Percentiles rank a stretch among this genome's conserved stretches.
phyloP scores from a whole-genome alignment of 2,329 filamentous ascomycete genomes.

The Microdochium paspali region DNA sequence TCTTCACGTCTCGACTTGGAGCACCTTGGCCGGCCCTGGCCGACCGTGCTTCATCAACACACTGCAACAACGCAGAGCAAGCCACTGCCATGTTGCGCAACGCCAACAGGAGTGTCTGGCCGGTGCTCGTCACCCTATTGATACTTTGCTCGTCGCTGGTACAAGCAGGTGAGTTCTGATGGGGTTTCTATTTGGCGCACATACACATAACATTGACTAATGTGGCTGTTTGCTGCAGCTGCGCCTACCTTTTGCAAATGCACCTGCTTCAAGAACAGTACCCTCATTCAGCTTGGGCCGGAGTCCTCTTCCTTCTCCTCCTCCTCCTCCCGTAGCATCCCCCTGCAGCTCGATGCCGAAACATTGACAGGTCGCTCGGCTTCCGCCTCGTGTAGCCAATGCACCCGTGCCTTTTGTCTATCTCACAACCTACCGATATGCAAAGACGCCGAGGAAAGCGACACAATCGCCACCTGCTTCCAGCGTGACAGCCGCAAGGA shows the following conservation, averaged over 20 bases:
- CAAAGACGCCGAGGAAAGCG: constrained; percentile 50
- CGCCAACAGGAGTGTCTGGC: background rate
- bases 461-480: constrained; percentile 55
- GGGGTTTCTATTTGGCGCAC: background rate
- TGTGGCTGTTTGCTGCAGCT: constrained; percentile 25
- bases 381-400: constrained; percentile 45
- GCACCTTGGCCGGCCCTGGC: no score
- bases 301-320: constrained; percentile 15
- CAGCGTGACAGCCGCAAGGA: constrained; percentile 60
- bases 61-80: background rate
- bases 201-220: constrained; percentile 10
- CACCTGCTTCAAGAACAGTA: constrained; percentile 61
- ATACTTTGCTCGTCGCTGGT: background rate
- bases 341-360: constrained; percentile 1
- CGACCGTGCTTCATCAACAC: background rate
- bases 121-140: background rate
- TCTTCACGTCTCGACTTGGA: no score
- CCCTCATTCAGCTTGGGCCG: constrained; percentile 52
- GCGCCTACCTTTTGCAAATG: constrained; percentile 61
- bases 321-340: constrained; percentile 12
- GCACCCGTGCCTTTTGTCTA: constrained; percentile 57
- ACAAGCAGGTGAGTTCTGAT: background rate
- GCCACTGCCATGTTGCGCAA: background rate
- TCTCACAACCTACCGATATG: constrained; percentile 51
- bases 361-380: constrained; percentile 19